phyloP scores from a whole-genome alignment of 305 asterid species.

The Fraxinus albicans region DNA sequence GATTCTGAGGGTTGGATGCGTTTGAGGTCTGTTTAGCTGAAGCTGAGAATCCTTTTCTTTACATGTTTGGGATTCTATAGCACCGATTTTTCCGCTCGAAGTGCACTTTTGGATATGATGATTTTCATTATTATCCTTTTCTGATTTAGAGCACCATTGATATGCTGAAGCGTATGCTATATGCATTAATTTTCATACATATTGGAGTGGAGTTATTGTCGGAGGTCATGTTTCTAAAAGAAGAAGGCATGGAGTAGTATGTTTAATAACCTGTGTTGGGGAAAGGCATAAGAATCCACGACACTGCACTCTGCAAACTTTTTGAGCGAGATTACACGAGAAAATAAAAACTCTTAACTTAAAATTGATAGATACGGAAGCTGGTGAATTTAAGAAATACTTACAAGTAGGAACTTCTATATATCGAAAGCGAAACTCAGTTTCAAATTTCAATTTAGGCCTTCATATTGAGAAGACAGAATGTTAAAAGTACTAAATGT shows the following conservation, averaged over 20 bases:
- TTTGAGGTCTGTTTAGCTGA: neutral
- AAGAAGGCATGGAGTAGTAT: neutral
- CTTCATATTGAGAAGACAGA: neutral
- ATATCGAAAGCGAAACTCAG: neutral
- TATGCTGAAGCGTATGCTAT: neutral
- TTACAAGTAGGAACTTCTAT: neutral
- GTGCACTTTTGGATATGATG: neutral
- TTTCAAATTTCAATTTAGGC: neutral
- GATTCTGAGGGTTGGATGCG: neutral
- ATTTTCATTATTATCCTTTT: neutral
- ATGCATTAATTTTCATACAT: neutral
- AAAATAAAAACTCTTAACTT: neutral
- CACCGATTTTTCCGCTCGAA: neutral
- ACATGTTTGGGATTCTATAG: neutral
- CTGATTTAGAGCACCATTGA: neutral
- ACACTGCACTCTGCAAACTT: neutral
- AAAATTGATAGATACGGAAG: neutral
- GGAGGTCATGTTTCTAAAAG: neutral
- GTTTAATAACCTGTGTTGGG: neutral
- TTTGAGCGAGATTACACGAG: neutral
- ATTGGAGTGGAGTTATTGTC: neutral
- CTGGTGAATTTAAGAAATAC: neutral
- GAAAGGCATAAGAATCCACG: neutral
- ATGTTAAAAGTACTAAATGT: neutral
- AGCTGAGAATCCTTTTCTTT: neutral